phyloP scores from a whole-genome alignment of 805 yeast species.

The Clavispora carvajalis region DNA sequence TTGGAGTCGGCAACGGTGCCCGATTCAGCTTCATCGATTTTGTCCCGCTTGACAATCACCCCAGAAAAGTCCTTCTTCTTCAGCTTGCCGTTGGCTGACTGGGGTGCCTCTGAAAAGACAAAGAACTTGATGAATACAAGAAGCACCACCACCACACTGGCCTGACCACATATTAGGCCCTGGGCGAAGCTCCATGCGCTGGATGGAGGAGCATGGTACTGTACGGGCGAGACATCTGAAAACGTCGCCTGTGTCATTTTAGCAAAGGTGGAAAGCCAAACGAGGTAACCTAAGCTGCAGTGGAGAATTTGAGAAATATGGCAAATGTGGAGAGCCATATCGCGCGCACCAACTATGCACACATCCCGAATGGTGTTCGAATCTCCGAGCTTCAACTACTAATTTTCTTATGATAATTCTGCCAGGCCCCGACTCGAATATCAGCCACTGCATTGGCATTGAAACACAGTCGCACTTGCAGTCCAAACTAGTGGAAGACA shows the following conservation, averaged over 20 bases:
- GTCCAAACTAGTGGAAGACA: too few species aligned
- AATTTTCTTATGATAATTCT: too few species aligned
- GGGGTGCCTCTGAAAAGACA: slow-evolving; percentile 63
- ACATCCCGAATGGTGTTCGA: too few species aligned
- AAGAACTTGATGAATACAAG: slow-evolving; percentile 68
- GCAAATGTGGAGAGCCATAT: too few species aligned
- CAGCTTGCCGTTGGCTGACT: slow-evolving; percentile 15
- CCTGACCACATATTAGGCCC: slow-evolving; percentile 69
- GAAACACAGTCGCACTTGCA: too few species aligned
- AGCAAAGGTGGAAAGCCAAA: too few species aligned
- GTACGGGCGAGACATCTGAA: neutral
- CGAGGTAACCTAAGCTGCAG: too few species aligned
- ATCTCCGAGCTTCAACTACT: too few species aligned
- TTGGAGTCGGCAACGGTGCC: slow-evolving; percentile 10
- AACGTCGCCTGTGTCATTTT: neutral
- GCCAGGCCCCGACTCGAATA: too few species aligned
- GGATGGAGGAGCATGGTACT: neutral
- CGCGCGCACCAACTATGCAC: too few species aligned
- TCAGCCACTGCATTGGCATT: too few species aligned
- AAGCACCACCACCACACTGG: slow-evolving; percentile 61
- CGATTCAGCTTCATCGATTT: slow-evolving; percentile 12
- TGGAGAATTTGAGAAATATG: too few species aligned
- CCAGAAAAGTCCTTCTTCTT: slow-evolving; percentile 25
- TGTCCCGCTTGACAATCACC: slow-evolving; percentile 30
- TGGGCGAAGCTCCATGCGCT: slow-evolving; percentile 64